phyloP scores from a whole-genome alignment of 257 asterid species.

The Gynochthodes officinalis region DNA sequence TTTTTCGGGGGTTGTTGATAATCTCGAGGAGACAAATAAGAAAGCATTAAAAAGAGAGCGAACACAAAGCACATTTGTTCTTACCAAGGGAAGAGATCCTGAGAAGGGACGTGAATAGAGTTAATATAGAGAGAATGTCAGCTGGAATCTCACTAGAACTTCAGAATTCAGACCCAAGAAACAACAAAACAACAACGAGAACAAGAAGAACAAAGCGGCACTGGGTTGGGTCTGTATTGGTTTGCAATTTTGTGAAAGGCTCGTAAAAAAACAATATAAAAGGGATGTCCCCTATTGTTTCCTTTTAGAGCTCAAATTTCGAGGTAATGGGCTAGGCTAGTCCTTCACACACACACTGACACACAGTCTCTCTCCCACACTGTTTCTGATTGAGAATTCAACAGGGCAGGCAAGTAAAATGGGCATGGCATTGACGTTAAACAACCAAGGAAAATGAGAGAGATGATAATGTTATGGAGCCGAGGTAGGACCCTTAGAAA shows the following conservation, averaged over 20 bases:
- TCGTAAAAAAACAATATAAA: too few relatives aligned
- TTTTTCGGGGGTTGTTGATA: conserved; percentile 11
- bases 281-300: too few relatives aligned
- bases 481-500: not conserved
- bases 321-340: not conserved
- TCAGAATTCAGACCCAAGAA: conserved; percentile 8
- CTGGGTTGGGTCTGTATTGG: not conserved
- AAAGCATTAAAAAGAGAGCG: not conserved
- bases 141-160: conserved; percentile 6
- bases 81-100: conserved; percentile 39
- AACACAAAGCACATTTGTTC: conserved; percentile 23
- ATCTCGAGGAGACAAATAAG: conserved; percentile 33
- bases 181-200: not conserved
- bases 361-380: not conserved
- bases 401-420: not conserved
- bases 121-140: conserved; percentile 3
- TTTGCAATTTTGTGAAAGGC: too few relatives aligned
- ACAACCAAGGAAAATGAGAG: too few relatives aligned
- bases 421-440: not conserved
- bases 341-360: not conserved
- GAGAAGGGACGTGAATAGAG: conserved; percentile 2
- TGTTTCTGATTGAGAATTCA: not conserved
- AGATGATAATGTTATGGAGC: too few relatives aligned
- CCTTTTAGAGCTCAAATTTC: conserved; percentile 17
- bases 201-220: not conserved